A percentile compares a stretch with the other conserved stretches of the same genome.
Conservation (phyloP, 768 basidiomycete species). For the Amanita molliuscula region DNA sequence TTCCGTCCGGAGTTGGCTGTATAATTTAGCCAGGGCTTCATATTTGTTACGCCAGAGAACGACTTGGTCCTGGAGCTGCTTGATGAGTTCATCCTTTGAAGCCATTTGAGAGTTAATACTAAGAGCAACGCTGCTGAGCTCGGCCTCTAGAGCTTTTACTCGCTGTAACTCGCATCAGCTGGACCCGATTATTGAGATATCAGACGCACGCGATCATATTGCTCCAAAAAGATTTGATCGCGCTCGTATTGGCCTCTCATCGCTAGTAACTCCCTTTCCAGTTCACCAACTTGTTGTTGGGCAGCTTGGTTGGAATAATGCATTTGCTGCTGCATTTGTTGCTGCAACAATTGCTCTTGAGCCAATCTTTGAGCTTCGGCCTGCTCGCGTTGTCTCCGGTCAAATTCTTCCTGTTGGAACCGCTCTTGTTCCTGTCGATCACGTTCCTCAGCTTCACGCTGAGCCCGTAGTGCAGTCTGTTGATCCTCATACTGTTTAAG, state of each 20-base stretch:
- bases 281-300: constrained; percentile 61
- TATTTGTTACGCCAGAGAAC: constrained; percentile 97
- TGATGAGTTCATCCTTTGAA: constrained; percentile 93
- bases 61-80: constrained; percentile 94
- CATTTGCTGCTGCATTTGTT: constrained; percentile 79
- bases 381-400: constrained; percentile 78
- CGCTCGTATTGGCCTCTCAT: constrained; percentile 97
- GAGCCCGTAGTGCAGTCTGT: constrained; percentile 75
- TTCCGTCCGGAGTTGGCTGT: constrained; percentile 95
- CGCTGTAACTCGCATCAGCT: constrained; percentile 39
- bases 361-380: constrained; percentile 81
- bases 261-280: constrained; percentile 82
- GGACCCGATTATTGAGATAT: neutral
- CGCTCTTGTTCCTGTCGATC: constrained; percentile 68
- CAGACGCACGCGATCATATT: constrained; percentile 84
- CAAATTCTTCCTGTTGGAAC: constrained; percentile 80
- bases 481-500: constrained; percentile 95
- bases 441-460: constrained; percentile 77
- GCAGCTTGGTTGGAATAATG: constrained; percentile 70
- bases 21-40: constrained; percentile 95
- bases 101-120: constrained; percentile 80
- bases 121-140: constrained; percentile 61
- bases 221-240: constrained; percentile 94
- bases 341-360: constrained; percentile 83
- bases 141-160: constrained; percentile 91